A percentile compares a stretch with the other conserved stretches of the same genome.
Evolutionary conservation across 139 green algal species (phyloP).

Genomic region (Coelastrella sp.): DNA sequence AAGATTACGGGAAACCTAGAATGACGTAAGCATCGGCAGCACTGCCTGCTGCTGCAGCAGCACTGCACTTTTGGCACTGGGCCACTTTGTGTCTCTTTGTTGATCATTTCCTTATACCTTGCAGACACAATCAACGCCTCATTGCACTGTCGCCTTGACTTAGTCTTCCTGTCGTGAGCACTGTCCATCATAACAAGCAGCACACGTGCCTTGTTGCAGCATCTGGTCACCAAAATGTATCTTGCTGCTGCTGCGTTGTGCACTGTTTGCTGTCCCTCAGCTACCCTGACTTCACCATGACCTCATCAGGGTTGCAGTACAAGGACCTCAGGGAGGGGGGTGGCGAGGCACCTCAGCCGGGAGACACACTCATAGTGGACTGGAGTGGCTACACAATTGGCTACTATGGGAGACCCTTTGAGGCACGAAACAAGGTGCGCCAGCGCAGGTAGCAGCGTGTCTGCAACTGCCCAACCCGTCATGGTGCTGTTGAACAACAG

Average conservation of each 20-base stretch:
- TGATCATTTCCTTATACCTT: no score
- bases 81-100: no score
- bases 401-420: slow-evolving; percentile 81
- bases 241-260: background rate
- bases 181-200: no score
- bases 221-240: no score
- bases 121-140: background rate
- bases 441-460: background rate
- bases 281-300: slow-evolving; percentile 66
- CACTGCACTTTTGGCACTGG: background rate
- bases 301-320: slow-evolving; percentile 69
- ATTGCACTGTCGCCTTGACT: no score
- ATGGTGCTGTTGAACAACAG: no score
- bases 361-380: slow-evolving; percentile 84
- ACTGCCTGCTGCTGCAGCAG: background rate
- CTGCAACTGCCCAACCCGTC: background rate
- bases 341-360: slow-evolving; percentile 50
- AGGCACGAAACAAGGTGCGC: slow-evolving; percentile 88
- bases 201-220: no score
- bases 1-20: slow-evolving; percentile 93
- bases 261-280: slow-evolving; percentile 9
- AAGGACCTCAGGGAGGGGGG: slow-evolving; percentile 58
- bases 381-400: slow-evolving; percentile 95
- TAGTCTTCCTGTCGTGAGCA: no score
- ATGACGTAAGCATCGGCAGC: slow-evolving; percentile 56